Evolutionary conservation across 345 rosid genomes (phyloP), one percentile per base, ranked within the genome.

Genomic region (Hibiscus syriacus): DNA sequence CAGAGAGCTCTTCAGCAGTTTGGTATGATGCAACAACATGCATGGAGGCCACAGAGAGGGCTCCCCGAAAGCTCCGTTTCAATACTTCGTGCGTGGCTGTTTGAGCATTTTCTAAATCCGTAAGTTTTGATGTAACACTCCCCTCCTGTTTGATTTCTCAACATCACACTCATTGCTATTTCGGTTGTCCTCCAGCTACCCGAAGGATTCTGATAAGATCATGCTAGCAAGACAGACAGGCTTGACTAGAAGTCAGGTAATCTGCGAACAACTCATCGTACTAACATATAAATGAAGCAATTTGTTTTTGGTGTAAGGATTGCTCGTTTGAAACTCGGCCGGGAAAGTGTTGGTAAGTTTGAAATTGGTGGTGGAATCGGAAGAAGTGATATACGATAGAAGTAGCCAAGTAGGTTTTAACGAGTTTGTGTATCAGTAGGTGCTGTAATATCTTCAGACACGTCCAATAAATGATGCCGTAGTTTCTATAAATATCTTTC

Each of bases 71-170:
- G 84, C 65, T 89, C 99, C 38, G 96, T 94, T 67, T 81, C 95
- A 27, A 55, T 89, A 64, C 99, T 94, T 70, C 99, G 99, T 9
- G 96, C 99, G 58, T 91, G 99, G 99, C 85, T 94, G 19, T 94
- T 94, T 39, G 99, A 94, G 84, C 99, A 94, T 86, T 91, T 94
- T 73, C 97, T 94, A 69, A 95, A 94, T 46, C 99, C 97, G 97
- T 93, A 87, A 80, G 75, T 77, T 29, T 66, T 63, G 46, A 54
- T 30, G 32, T 45, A 17, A 27, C 36, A 30, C 34, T 59, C 6
- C 62, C 41, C 46, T 19, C 62, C 39, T 64, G 17, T 3, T 26
- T 41, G 14, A 50, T 72, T 39, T 2, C 36, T 41, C 68, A 32
- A 11, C n/a, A 46, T 39, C 39, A 1, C 41, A 0, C 63, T 71